Base-by-base conservation (phyloP, 116 monocot species). In the Zostera marina region DNA sequence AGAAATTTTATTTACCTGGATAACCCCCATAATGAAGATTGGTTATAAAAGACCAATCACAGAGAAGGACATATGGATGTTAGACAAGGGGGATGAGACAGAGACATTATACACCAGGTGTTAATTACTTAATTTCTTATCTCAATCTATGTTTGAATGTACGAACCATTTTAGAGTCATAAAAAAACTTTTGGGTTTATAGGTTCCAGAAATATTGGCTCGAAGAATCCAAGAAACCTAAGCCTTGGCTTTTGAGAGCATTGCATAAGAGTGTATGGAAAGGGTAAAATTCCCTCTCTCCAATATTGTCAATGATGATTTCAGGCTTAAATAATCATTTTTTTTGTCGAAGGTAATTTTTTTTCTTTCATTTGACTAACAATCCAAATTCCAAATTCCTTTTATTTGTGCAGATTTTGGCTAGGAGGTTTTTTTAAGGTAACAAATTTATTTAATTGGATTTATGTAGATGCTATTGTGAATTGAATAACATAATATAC, bases 41-140 rank as follows among this genome's bases (percentile, higher is more conserved):
- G 98, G 98, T 22, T 98, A 72, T 53, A 89, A 79, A 53, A 77
- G 66, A 56, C 86, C 90, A 53, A 78, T 98, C 24, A 98, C 86
- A 59, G 98, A 98, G 65, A 98, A 90, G 70, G 98, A 98, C 77
- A 78, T 90, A 19, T 98, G 98, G 98, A 89, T 86, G 67, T 65
- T 98, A 73, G 98, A 98, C 73, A 63, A 78, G 61, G 90, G 98
- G 98, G 98, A 98, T 79, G 65, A 78, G 58, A 90, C 98, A 1
- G 98, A 98, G 56, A 98, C 83, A 58, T 61, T 98, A 53, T 47
- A 81, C 61, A 72, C 25, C 65, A 82, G 72, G 98, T 86, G 14
- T 53, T 11, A n/a, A n/a, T n/a, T n/a, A n/a, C n/a, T 25, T 46
- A n/a, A n/a, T 45, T 14, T n/a, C 60, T 32, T 25, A 16, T 11